Evolutionary conservation across 352 stramenopile species (phyloP), one percentile per base, ranked within the genome.

Genomic region (Phytophthora vignae): DNA sequence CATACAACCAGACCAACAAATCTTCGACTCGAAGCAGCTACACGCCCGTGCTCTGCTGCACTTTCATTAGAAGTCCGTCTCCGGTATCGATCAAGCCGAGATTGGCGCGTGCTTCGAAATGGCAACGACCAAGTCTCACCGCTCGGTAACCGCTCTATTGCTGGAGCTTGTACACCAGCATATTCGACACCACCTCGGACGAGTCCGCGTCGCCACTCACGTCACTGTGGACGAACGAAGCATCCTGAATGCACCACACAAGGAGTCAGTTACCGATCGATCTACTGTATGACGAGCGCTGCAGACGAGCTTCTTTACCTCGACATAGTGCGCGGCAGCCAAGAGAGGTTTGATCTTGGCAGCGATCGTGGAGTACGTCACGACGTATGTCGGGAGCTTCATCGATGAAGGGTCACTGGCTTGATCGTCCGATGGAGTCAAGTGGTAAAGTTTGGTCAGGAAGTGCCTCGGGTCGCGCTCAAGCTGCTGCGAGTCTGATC

Each of bases 151-250:
- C 48, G 38, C 44, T 64, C 67, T 52, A 72, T 65, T 67, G 25
- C 33, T 48, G 50, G 38, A 31, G 83, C 64, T 78, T 82, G 73
- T 79, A 94, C 46, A 95, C 83, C 70, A 94, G 52, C 85, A 95
- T 92, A 33, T 73, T 83, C 22, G 73, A 78, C 19, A 87, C 77
- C 42, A 82, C 70, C 31, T 92, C 85, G 4, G 78, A 73, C 17
- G 79, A 79, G 60, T 96, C 84, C 5, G 79, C 83, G 68, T 96
- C 88, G 6, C 87, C 83, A 48, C 82, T 92, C 33, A 92, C 69
- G 9, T 94, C 82, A 57, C 81, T 92, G 67, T 96, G 85, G 56
- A 74, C 67, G 42, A 96, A 94, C 21, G 82, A 84, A 36, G 73
- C 82, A 44, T 77, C 70, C 81, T 93, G 42, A 17, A 61, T 4